A percentile compares a stretch with the other conserved stretches of the same genome.
phyloP scores from a whole-genome alignment of 345 rosid species.

The Sisymbrium irio region DNA sequence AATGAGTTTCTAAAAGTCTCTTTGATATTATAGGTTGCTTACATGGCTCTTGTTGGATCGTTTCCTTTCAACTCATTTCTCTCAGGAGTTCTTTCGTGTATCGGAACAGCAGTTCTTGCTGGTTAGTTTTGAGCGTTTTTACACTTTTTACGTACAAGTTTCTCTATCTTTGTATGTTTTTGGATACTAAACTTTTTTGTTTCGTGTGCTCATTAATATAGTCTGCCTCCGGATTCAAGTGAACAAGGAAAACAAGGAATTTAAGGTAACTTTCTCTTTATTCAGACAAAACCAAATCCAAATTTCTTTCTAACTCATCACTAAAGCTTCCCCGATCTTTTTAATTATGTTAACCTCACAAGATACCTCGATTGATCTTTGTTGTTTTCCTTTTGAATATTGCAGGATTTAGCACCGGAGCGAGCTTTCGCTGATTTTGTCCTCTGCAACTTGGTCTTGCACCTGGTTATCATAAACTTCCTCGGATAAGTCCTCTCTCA shows the following conservation, averaged over 20 bases:
- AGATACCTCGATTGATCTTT: neutral
- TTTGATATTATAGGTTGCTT: slow-evolving; percentile 49
- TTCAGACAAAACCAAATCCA: neutral
- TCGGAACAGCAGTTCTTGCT: slow-evolving; percentile 95
- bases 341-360: neutral
- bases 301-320: too few relatives aligned
- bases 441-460: slow-evolving; percentile 85
- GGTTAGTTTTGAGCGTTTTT: slow-evolving; percentile 45
- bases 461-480: slow-evolving; percentile 81
- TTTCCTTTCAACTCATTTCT: slow-evolving; percentile 97
- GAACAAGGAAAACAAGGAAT: slow-evolving; percentile 95
- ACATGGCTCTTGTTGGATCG: slow-evolving; percentile 93
- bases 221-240: slow-evolving; percentile 96
- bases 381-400: neutral
- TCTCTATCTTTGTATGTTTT: neutral
- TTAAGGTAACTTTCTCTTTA: slow-evolving; percentile 42
- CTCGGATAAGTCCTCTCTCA: slow-evolving; percentile 39
- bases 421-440: slow-evolving; percentile 86
- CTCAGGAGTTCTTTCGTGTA: slow-evolving; percentile 90
- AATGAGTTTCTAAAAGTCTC: neutral
- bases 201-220: slow-evolving; percentile 21
- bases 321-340: neutral
- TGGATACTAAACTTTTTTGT: neutral
- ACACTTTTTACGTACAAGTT: neutral
- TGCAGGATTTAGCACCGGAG: slow-evolving; percentile 70